These are phyloP conservation scores for Noccaea caerulescens DNA, from an alignment of 345 rosid species.

Conservation along the genomic window DNA sequence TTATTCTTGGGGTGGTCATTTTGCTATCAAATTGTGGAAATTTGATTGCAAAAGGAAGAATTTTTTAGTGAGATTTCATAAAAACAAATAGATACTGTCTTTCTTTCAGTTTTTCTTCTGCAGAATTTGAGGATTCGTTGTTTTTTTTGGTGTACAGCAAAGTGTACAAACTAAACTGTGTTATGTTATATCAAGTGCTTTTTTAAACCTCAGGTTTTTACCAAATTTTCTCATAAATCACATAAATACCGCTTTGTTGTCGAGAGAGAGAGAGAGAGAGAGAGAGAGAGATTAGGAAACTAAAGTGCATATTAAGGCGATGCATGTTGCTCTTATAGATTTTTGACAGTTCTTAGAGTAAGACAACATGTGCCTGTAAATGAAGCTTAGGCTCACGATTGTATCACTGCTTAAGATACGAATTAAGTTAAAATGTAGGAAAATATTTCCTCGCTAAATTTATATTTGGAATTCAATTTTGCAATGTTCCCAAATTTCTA, in stretches of 20 bases:
- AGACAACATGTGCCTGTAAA: too few species aligned
- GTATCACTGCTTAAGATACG: too few species aligned
- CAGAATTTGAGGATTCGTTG: slow-evolving; percentile 20
- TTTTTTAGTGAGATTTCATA: slow-evolving; percentile 17
- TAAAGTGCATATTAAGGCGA: too few species aligned
- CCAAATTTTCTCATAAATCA: neutral
- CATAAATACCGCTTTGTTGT: neutral
- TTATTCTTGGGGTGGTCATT: slow-evolving; percentile 43
- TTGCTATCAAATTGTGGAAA: slow-evolving; percentile 39
- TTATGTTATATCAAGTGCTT: slow-evolving; percentile 11
- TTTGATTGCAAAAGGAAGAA: slow-evolving; percentile 32
- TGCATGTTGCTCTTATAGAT: too few species aligned
- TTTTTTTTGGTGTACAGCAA: slow-evolving; percentile 22
- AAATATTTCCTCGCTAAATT: too few species aligned
- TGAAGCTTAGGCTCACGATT: too few species aligned
- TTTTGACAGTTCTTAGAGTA: too few species aligned
- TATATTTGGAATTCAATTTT: too few species aligned
- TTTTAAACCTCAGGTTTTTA: neutral
- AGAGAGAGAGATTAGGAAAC: too few species aligned
- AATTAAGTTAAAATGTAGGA: too few species aligned
- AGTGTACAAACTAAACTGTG: slow-evolving; percentile 28
- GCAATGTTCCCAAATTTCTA: too few species aligned
- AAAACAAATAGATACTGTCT: neutral
- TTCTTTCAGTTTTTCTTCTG: neutral
- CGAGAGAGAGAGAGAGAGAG: neutral